Evolutionary conservation across 2,329 filamentous ascomycete genomes (phyloP).

Genomic region (Exophiala lecanii-corni): DNA sequence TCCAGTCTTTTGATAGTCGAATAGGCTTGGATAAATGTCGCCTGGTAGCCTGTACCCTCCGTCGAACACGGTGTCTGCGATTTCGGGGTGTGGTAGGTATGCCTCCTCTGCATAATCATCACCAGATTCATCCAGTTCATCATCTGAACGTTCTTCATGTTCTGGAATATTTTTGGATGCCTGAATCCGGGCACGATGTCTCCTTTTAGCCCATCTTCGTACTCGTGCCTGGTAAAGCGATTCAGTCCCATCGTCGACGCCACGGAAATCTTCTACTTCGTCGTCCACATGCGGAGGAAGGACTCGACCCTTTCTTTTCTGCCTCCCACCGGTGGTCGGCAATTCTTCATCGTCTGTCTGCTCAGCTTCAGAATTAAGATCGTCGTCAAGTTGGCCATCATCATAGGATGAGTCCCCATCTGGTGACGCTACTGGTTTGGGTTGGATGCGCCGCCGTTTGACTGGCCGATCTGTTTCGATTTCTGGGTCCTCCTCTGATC

Average conservation of each 20-base stretch:
- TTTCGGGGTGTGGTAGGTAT: slow-evolving; percentile 79
- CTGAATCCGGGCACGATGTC: slow-evolving; percentile 54
- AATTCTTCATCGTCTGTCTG: slow-evolving; percentile 27
- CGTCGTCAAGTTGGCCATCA: slow-evolving; percentile 19
- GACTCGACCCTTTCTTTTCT: slow-evolving; percentile 23
- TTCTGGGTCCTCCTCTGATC: slow-evolving; percentile 23
- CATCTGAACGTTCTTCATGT: slow-evolving; percentile 40
- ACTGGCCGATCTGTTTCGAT: slow-evolving; percentile 19
- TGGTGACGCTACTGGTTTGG: slow-evolving; percentile 27
- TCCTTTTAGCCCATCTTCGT: slow-evolving; percentile 65
- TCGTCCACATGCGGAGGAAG: slow-evolving; percentile 34
- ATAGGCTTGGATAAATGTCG: slow-evolving; percentile 86
- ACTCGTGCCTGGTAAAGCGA: slow-evolving; percentile 71
- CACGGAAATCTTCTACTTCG: slow-evolving; percentile 52
- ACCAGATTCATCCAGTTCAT: slow-evolving; percentile 12
- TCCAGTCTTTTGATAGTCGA: slow-evolving; percentile 95
- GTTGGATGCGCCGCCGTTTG: slow-evolving; percentile 36
- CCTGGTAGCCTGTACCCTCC: slow-evolving; percentile 78
- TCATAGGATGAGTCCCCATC: slow-evolving; percentile 35
- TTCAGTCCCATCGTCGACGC: slow-evolving; percentile 86
- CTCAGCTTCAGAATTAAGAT: slow-evolving; percentile 29
- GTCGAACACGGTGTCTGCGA: slow-evolving; percentile 69
- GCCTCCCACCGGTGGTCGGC: slow-evolving; percentile 21
- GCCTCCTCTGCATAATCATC: slow-evolving; percentile 57
- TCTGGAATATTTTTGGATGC: slow-evolving; percentile 30